Evolutionary conservation across 768 basidiomycete genomes (phyloP).

Genomic region (Phaffia australis): DNA sequence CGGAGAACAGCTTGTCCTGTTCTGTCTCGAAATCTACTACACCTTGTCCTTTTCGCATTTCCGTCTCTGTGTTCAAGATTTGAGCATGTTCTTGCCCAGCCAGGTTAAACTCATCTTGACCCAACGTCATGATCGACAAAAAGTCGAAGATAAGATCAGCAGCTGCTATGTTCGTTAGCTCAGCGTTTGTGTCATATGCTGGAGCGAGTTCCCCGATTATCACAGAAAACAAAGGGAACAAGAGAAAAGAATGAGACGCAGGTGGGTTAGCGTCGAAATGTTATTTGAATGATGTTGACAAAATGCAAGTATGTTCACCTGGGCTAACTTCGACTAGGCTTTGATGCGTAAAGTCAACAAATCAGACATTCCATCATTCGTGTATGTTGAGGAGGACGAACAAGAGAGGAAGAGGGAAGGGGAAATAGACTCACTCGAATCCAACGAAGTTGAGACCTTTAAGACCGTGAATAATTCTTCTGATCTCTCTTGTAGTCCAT

Average conservation of each 20-base stretch:
- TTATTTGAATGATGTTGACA: too few relatives aligned
- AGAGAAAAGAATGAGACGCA: background rate
- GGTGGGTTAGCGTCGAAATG: too few relatives aligned
- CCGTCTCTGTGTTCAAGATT: too few relatives aligned
- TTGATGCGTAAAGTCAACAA: too few relatives aligned
- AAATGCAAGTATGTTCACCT: too few relatives aligned
- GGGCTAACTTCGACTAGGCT: too few relatives aligned
- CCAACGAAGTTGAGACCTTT: constrained; percentile 35
- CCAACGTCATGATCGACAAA: constrained; percentile 30
- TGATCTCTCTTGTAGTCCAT: constrained; percentile 34
- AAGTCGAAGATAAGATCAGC: constrained; percentile 30
- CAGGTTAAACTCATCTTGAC: background rate
- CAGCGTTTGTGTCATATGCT: constrained; percentile 34
- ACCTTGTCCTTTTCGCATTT: too few relatives aligned
- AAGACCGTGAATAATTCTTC: constrained; percentile 33
- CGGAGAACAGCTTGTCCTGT: too few relatives aligned
- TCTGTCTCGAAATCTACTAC: too few relatives aligned
- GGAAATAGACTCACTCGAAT: constrained; percentile 29
- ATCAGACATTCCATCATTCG: background rate
- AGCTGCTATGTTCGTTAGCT: constrained; percentile 15
- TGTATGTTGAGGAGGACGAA: background rate
- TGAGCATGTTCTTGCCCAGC: too few relatives aligned
- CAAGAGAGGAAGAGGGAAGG: background rate
- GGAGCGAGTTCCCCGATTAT: constrained; percentile 17
- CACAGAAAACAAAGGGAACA: background rate